Base-by-base conservation (phyloP, 2,329 filamentous ascomycete genomes). In the Exserohilum rostratum region DNA sequence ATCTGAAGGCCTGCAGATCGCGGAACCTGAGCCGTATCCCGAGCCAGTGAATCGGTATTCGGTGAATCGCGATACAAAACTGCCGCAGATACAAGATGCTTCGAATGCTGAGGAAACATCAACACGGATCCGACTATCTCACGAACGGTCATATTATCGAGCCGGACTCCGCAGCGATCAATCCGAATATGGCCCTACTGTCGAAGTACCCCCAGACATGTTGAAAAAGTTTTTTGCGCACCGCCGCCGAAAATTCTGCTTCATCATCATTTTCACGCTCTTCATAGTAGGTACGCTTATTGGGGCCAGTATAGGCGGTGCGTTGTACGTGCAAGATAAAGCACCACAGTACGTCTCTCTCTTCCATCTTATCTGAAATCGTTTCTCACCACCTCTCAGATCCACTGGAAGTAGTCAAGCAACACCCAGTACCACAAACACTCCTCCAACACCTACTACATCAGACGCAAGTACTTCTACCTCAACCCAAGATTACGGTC, bases 1-100 rank as follows among this genome's bases (percentile, higher is more conserved):
- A 20, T 40, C 43, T 5, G 50, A 52, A 47, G 50, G 43, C 27
- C 31, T 52, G 27, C 43, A 52, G n/a, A 52, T 52, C 20, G 50
- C 50, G 27, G 42, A 52, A n/a, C 50, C 43, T 15, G 43, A 52
- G 35, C 31, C 50, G 11, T 48, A 53, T 18, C 44, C 50, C 6
- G 44, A 53, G 6, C 35, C 44, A 7, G 44, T 53, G 4, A 42
- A 48, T 27, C 44, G 37, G 30, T 48, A 53, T 15, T 42, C 35
- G 20, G 27, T 22, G 10, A 25, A 40, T n/a, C 27, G 44, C 17
- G 44, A 53, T 37, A 48, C 50, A 13, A 53, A 53, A 37, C 44
- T 53, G 5, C 50, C 50, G 34, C 50, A 53, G 25, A 20, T 48
- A 12, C 35, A 37, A 2, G 34, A 48, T 11, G 29, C 40, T 13